Evolutionary conservation across 257 asterid species (phyloP), one percentile per base, ranked within the genome.

Genomic region (Primulina tabacum): DNA sequence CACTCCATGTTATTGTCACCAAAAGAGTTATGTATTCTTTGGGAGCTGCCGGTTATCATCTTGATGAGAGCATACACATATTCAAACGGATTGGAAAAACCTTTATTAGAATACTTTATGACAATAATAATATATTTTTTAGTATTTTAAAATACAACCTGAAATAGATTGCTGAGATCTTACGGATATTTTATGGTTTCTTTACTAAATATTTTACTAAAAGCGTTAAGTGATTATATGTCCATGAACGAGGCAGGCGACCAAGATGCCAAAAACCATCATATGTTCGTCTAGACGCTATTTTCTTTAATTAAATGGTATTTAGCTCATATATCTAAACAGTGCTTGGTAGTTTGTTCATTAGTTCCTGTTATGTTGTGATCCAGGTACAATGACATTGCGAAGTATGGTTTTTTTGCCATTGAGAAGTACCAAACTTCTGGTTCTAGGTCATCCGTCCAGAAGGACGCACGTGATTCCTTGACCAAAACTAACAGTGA

Each of bases 361-460:
- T 52, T 71, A 50, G 30, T 30, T 76, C 35, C 40, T 65, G 73
- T 35, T 71, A 21, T 59, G 30, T 67, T 62, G 61, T 71, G 34
- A 67, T 68, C 70, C 82, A 90, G 99, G 99, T 93, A 93, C 71
- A 84, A 76, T 72, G 99, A 91, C 80, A 94, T 94, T 34, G 99
- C 97, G 0, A 91, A 87, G 72, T 71, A 80, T 70, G 99, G 99
- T 0, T 89, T 88, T 80, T 85, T 89, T 37, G 88, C 97, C 59
- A 74, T 84, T 35, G 92, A 73, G 75, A 82, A 77, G 67, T 58
- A 79, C 68, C 85, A 67, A 43, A 62, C 78, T 64, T 63, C 78
- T 65, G 83, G 77, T 43, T 71, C 80, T 47, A 80, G 83, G 65
- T 62, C 81, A 60, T 70, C 89, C 59, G 80, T 29, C 75, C 67